Evolutionary conservation across 2,329 filamentous ascomycete species (phyloP), one percentile per base, ranked within the genome.

Genomic region (Neofusicoccum umdonicola): DNA sequence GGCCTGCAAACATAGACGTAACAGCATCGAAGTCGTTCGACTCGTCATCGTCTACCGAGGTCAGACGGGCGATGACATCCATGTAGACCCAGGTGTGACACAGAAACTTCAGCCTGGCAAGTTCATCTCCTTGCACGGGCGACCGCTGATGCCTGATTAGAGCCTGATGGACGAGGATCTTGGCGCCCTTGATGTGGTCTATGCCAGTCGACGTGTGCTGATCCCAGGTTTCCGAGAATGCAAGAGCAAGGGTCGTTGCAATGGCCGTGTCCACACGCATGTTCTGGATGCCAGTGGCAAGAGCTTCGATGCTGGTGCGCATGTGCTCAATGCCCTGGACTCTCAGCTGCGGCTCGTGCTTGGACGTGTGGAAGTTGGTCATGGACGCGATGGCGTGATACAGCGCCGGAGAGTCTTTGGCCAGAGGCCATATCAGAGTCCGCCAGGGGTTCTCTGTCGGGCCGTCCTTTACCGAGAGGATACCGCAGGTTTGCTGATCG

Each of bases 21-120:
- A 78, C 72, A 39, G 69, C 56, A 61, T 78, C 77, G 63, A 86
- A 84, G 69, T 86, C 83, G 52, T 81, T 81, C 3, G 80, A 80
- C 12, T 86, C 84, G 27, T 85, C 84, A 41, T 84, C 82, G 65
- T 87, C 85, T 3, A 85, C 76, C 3, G 87, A 87, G 0, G 88
- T 90, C 56, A 91, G 77, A 13, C 88, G 84, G 27, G 88, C 86
- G 67, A 91, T 88, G 34, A 91, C 89, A 72, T 90, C 88, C 84
- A 90, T 88, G 70, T 91, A 91, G 7, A 90, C 82, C 86, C 87
- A 91, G 3, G 86, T 87, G 71, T 90, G 90, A 76, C 87, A 89
- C 17, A 91, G 78, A 69, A 91, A 91, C 63, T 85, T 85, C 27
- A 91, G 77, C 7, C 87, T 79, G 44, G 81, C 77, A 12, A 85